Percentiles rank a stretch among this genome's conserved stretches.
Evolutionary conservation across 768 basidiomycete species (phyloP).

Genomic region (Phlebiopsis flavidoalba): DNA sequence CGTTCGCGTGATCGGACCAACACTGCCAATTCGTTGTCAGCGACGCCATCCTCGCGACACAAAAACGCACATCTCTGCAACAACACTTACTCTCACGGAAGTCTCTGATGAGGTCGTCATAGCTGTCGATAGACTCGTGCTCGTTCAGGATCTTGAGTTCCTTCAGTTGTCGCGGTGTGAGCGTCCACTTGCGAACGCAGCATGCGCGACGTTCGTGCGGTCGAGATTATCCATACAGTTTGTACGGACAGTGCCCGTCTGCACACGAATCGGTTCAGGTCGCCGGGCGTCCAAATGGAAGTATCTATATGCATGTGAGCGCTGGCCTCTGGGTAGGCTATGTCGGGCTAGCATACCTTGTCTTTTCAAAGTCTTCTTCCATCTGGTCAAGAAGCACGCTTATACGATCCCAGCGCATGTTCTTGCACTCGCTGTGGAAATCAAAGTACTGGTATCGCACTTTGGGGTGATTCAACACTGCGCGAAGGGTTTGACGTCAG

Average conservation of each 20-base stretch:
- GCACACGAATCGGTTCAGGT: conserved; percentile 46
- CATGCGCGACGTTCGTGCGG: conserved; percentile 95
- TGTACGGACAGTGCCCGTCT: conserved; percentile 79
- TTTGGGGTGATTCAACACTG: conserved; percentile 59
- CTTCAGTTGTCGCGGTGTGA: conserved; percentile 67
- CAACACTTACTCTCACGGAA: conserved; percentile 82
- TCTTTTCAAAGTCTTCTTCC: conserved; percentile 57
- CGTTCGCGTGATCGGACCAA: conserved; percentile 98
- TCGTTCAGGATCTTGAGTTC: conserved; percentile 65
- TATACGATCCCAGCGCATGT: conserved; percentile 94
- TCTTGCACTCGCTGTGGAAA: conserved; percentile 92
- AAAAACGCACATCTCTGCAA: background rate
- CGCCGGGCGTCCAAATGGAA: conserved; percentile 61
- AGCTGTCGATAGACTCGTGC: conserved; percentile 75
- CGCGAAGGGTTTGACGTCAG: background rate
- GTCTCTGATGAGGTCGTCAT: conserved; percentile 70
- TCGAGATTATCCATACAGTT: conserved; percentile 99
- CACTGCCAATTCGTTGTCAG: conserved; percentile 44
- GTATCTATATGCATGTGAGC: conserved; percentile 46
- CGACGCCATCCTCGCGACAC: background rate
- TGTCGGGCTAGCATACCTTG: conserved; percentile 39
- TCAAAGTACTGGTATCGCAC: conserved; percentile 94
- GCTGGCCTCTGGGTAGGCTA: background rate
- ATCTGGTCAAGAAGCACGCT: conserved; percentile 73
- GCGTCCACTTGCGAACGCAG: conserved; percentile 79